A percentile compares a stretch with the other conserved stretches of the same genome.
These are phyloP conservation scores for Actinomortierella ambigua DNA, from an alignment of 371 early-diverging fungal genomes.

Conservation along the genomic window DNA sequence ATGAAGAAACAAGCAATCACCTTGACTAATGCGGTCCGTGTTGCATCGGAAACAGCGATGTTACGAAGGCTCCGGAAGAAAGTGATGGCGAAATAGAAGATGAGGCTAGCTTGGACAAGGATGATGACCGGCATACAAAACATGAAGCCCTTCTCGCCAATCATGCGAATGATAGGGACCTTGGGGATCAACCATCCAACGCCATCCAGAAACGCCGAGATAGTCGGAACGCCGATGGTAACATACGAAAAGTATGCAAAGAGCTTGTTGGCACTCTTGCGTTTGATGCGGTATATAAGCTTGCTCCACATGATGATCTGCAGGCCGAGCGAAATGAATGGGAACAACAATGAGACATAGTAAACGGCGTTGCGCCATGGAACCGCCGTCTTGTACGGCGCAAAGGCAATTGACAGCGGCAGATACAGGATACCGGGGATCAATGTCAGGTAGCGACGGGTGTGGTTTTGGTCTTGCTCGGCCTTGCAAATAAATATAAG, in stretches of 20 bases:
- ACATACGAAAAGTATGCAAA: slow-evolving; percentile 32
- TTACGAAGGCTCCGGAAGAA: slow-evolving; percentile 40
- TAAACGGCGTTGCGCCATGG: slow-evolving; percentile 43
- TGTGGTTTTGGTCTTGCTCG: slow-evolving; percentile 22
- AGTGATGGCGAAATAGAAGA: slow-evolving; percentile 37
- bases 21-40: slow-evolving; percentile 36
- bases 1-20: no score
- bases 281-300: slow-evolving; percentile 40
- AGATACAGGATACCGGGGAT: slow-evolving; percentile 35
- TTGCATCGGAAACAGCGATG: slow-evolving; percentile 32
- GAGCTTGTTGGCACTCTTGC: slow-evolving; percentile 31
- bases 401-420: slow-evolving; percentile 45
- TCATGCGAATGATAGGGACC: slow-evolving; percentile 33
- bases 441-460: slow-evolving; percentile 24
- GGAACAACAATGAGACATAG: slow-evolving; percentile 36
- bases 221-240: slow-evolving; percentile 31
- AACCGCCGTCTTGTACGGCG: slow-evolving; percentile 40
- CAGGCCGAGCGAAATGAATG: slow-evolving; percentile 42
- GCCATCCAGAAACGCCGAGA: slow-evolving; percentile 41
- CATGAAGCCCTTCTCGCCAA: slow-evolving; percentile 40
- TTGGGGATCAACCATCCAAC: slow-evolving; percentile 42
- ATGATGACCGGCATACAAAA: slow-evolving; percentile 33
- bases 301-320: slow-evolving; percentile 45
- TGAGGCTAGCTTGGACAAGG: slow-evolving; percentile 31
- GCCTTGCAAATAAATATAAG: slow-evolving; percentile 23